phyloP scores from a whole-genome alignment of 805 yeast genomes.

The Yamadazyma ubonensis region DNA sequence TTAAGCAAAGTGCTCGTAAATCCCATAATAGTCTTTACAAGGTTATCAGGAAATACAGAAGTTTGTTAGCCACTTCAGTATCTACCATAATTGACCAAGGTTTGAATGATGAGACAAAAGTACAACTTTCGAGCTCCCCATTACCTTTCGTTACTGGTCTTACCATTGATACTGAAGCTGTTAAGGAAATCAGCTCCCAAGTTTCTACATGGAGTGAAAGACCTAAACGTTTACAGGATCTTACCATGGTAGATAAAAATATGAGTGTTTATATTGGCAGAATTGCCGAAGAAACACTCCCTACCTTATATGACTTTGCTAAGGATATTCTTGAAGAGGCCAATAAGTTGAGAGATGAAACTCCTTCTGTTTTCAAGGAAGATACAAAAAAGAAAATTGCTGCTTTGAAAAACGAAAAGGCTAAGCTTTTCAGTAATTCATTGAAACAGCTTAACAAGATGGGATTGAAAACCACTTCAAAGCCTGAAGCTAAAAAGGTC shows the following conservation, averaged over 20 bases:
- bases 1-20: slow-evolving; percentile 88
- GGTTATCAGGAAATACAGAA: slow-evolving; percentile 77
- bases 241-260: slow-evolving; percentile 49
- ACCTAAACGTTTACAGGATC: slow-evolving; percentile 54
- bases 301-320: slow-evolving; percentile 55
- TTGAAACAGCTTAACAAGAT: slow-evolving; percentile 69
- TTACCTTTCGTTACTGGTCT: slow-evolving; percentile 14
- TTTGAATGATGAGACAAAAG: slow-evolving; percentile 17
- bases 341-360: slow-evolving; percentile 65
- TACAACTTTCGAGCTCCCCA: neutral
- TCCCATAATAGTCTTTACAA: slow-evolving; percentile 86
- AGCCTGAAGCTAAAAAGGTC: slow-evolving; percentile 60
- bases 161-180: slow-evolving; percentile 11
- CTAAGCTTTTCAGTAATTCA: slow-evolving; percentile 72
- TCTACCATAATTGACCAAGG: slow-evolving; percentile 61
- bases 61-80: slow-evolving; percentile 52
- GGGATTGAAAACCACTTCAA: slow-evolving; percentile 70
- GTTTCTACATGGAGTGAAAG: slow-evolving; percentile 55
- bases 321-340: slow-evolving; percentile 54
- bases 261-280: slow-evolving; percentile 49
- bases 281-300: slow-evolving; percentile 36
- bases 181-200: slow-evolving; percentile 22
- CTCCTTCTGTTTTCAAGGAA: slow-evolving; percentile 70
- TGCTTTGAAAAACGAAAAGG: slow-evolving; percentile 76
- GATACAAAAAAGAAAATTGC: slow-evolving; percentile 68